A percentile compares a stretch with the other conserved stretches of the same genome.
Conservation (phyloP, 176 grass and related monocot species). For the Areca catechu region DNA sequence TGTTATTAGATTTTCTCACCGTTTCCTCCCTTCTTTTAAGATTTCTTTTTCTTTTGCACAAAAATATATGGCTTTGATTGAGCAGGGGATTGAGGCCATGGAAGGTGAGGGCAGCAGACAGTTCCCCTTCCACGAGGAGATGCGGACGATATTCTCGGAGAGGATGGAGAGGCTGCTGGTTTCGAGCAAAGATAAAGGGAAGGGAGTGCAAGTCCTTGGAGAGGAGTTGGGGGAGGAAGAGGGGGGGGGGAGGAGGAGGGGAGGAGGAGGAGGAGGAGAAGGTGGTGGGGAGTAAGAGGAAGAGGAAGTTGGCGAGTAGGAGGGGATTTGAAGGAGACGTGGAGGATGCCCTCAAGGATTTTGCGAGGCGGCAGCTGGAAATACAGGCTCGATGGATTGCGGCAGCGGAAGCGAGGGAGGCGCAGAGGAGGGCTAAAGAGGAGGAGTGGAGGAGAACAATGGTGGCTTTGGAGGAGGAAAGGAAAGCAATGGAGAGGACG, state of each 20-base stretch:
- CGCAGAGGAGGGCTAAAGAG: slow-evolving; percentile 51
- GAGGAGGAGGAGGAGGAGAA: slow-evolving; percentile 8
- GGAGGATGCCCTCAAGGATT: slow-evolving; percentile 58
- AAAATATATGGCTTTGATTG: neutral
- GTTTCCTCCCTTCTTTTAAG: too few species aligned
- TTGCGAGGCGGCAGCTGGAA: slow-evolving; percentile 68
- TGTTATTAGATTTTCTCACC: neutral
- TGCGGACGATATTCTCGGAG: slow-evolving; percentile 51
- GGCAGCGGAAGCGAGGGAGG: slow-evolving; percentile 63
- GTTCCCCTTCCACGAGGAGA: slow-evolving; percentile 85
- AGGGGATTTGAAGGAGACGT: slow-evolving; percentile 39
- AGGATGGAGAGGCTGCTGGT: slow-evolving; percentile 32
- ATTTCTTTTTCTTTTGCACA: neutral
- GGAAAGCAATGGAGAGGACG: slow-evolving; percentile 43
- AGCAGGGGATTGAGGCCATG: slow-evolving; percentile 34
- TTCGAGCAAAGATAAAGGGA: slow-evolving; percentile 51
- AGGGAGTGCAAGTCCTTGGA: slow-evolving; percentile 26
- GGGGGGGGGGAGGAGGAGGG: neutral
- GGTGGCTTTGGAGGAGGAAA: slow-evolving; percentile 65
- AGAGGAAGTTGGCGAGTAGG: slow-evolving; percentile 19
- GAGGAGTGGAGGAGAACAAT: slow-evolving; percentile 73
- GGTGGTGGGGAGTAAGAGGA: neutral
- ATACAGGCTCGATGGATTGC: slow-evolving; percentile 82
- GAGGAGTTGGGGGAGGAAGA: slow-evolving; percentile 25
- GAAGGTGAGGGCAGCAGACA: slow-evolving; percentile 16